Percentiles rank a stretch among this genome's conserved stretches.
phyloP scores from a whole-genome alignment of 2,329 filamentous ascomycete species.

The Colletotrichum viniferum region DNA sequence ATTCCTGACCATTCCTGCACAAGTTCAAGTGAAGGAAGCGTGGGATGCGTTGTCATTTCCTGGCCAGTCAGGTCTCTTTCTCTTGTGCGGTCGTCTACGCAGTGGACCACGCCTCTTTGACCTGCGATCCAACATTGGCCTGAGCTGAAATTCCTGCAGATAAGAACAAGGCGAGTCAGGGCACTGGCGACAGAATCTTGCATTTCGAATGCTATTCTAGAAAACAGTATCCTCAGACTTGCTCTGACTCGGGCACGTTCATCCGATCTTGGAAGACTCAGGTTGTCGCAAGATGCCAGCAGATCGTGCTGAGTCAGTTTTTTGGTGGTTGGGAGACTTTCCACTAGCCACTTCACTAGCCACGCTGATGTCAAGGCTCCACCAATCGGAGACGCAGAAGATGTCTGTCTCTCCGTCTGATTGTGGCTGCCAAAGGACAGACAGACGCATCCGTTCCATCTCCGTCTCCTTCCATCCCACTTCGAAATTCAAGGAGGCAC shows the following conservation, averaged over 20 bases:
- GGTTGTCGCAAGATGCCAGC: neutral
- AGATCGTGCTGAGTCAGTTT: constrained; percentile 4
- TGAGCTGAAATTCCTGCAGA: neutral
- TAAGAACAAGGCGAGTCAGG: neutral
- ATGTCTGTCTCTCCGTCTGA: neutral
- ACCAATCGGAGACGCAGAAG: neutral
- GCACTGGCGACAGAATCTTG: neutral
- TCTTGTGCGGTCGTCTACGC: neutral
- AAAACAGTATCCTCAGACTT: neutral
- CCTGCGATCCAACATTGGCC: neutral
- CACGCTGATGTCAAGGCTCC: neutral
- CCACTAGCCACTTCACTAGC: neutral
- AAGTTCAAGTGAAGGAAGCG: neutral
- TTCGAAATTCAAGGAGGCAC: constrained; percentile 5
- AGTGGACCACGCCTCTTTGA: neutral
- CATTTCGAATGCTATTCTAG: neutral
- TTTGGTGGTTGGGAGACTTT: neutral
- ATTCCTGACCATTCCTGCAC: neutral
- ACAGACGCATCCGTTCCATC: neutral
- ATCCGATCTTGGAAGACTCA: neutral
- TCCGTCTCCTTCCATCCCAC: neutral
- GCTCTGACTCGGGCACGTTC: constrained; percentile 8
- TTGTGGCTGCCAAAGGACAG: constrained; percentile 15
- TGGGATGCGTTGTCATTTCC: neutral
- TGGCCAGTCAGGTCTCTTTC: neutral